Base-by-base conservation (phyloP, 2,329 filamentous ascomycete genomes). In the Aspergillus viridinutans region DNA sequence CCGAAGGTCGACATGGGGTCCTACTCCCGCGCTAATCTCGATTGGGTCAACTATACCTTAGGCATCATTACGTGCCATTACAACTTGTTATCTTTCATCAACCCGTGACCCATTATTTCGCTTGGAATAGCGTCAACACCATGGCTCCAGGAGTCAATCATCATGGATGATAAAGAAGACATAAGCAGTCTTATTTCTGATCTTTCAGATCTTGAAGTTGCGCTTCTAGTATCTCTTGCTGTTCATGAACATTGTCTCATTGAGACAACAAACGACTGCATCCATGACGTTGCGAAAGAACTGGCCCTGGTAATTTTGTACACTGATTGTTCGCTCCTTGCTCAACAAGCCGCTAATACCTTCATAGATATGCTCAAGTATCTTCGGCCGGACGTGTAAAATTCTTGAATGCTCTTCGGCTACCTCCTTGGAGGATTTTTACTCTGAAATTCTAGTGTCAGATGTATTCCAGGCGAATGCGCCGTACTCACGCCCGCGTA, bases 181-280 rank as follows among this genome's bases (percentile, higher is more conserved):
- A 80, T 92, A 60, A 78, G 87, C 59, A 80, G 83, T 61, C 88
- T 88, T 73, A 83, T 95, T 65, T 89, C 92, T 69, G 83, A 85
- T 64, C 81, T 97, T 61, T 90, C 88, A 68, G 92, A 97, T 76
- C 81, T 97, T 43, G 92, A 97, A 76, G 84, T 97, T 58, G 94
- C 93, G 25, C 78, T 89, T 14, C 81, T 97, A 43, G 83, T 97
- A 52, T 92, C 89, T 69, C 83, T 97, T 52, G 82, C 92, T 60
- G 86, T 87, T 58, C 83, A 87, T 63, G 90, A 96, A 73, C 92
- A 97, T 73, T 96, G 91, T 76, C 86, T 97, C 65, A 85, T 97
- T 68, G 88, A 91, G 74, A 89, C 90, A 17, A 83, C 86, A 2
- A 72, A 77, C 4, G 77, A 83, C 38, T 76, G 79, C 53, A 75